Conservation (phyloP, 495 filamentous ascomycete species). For the Tuber indicum region DNA sequence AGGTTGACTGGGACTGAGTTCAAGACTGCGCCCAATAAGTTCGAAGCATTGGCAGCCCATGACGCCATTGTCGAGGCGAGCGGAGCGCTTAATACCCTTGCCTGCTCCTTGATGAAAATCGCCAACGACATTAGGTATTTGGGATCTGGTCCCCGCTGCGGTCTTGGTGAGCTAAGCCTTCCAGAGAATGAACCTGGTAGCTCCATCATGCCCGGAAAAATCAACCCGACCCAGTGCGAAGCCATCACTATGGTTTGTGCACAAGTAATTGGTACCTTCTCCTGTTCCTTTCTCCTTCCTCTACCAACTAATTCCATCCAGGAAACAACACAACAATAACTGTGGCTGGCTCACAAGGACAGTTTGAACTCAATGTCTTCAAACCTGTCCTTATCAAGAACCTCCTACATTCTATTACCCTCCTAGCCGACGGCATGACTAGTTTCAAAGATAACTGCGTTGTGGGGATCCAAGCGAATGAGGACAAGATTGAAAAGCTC, state of each 20-base stretch:
- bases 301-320: constrained; percentile 10
- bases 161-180: constrained; percentile 81
- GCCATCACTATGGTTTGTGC: constrained; percentile 95
- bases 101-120: constrained; percentile 91
- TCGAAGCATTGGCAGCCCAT: constrained; percentile 95
- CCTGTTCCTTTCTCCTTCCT: constrained; percentile 6
- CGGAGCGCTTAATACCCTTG: constrained; percentile 88
- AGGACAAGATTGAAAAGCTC: constrained; percentile 76
- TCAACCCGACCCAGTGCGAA: constrained; percentile 98
- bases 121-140: constrained; percentile 97
- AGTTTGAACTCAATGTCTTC: constrained; percentile 99
- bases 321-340: constrained; percentile 82
- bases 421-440: constrained; percentile 85
- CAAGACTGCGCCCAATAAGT: constrained; percentile 97
- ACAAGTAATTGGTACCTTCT: constrained; percentile 75
- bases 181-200: constrained; percentile 97
- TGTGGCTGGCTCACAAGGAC: constrained; percentile 90
- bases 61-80: constrained; percentile 92
- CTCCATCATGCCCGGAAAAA: constrained; percentile 98
- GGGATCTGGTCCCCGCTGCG: constrained; percentile 90
- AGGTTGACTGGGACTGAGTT: constrained; percentile 90
- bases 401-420: constrained; percentile 78
- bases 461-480: constrained; percentile 81
- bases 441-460: constrained; percentile 93
- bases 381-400: constrained; percentile 95